These are phyloP conservation scores for Dendrobium catenatum DNA, from an alignment of 106 monocot species.

Conservation along the genomic window DNA sequence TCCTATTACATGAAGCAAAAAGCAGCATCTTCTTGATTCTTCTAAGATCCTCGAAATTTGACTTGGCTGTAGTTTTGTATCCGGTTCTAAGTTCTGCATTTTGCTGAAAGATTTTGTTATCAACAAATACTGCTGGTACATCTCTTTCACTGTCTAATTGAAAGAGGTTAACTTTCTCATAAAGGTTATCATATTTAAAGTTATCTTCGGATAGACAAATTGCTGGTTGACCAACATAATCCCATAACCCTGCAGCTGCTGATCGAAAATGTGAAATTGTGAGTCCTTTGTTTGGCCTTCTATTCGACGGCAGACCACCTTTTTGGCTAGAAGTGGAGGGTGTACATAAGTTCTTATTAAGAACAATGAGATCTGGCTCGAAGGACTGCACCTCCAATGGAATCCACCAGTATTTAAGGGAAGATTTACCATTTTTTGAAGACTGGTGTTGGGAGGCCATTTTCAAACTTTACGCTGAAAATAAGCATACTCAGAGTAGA, in stretches of 20 bases:
- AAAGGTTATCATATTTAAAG: conserved; percentile 13
- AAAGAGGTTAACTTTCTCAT: conserved; percentile 17
- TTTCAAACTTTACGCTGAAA: conserved; percentile 3
- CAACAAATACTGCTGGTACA: background rate
- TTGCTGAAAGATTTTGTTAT: conserved; percentile 1
- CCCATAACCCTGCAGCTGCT: conserved; percentile 55
- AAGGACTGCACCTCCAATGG: conserved; percentile 32
- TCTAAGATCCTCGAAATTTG: conserved; percentile 38
- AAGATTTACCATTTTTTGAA: conserved; percentile 28
- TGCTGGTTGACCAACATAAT: conserved; percentile 43
- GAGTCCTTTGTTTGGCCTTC: conserved; percentile 16
- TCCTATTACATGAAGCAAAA: conserved; percentile 30
- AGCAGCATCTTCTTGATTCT: conserved; percentile 39
- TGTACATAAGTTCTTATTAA: conserved; percentile 2
- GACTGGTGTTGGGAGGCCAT: conserved; percentile 26
- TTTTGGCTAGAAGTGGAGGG: conserved; percentile 10
- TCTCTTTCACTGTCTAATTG: conserved; percentile 5
- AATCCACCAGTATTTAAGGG: conserved; percentile 45
- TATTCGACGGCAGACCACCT: conserved; percentile 10
- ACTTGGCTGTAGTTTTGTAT: conserved; percentile 17
- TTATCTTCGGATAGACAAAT: conserved; percentile 15
- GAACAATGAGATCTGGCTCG: conserved; percentile 10
- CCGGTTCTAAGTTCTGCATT: conserved; percentile 6
- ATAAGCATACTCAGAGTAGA: background rate
- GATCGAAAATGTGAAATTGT: conserved; percentile 55